Conservation (phyloP, 2,329 filamentous ascomycete species). For the Trichoderma atrobrunneum region DNA sequence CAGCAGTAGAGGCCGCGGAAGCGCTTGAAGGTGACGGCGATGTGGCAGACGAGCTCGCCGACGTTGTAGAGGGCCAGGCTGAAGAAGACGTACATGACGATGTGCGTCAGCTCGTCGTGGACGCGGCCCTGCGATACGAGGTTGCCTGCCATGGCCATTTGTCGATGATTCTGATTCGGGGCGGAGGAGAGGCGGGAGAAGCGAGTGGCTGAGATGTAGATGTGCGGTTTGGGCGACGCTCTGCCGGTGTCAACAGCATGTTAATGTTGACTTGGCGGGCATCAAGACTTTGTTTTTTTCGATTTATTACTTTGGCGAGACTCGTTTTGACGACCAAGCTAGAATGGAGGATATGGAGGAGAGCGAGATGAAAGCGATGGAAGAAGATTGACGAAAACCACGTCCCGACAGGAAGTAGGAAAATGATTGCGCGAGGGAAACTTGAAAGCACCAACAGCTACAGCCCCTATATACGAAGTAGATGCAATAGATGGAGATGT, state of each 20-base stretch:
- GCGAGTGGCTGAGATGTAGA: background rate
- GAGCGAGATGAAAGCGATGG: background rate
- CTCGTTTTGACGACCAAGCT: background rate
- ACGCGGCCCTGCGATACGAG: background rate
- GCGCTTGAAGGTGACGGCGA: constrained; percentile 45
- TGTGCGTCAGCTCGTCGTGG: background rate
- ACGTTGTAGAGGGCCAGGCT: constrained; percentile 20
- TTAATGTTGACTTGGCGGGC: background rate
- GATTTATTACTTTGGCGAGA: background rate
- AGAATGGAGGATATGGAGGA: background rate
- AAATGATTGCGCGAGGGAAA: background rate
- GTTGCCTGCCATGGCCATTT: background rate
- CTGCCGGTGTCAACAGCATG: constrained; percentile 6
- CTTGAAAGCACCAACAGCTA: background rate
- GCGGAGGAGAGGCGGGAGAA: background rate
- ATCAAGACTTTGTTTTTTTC: background rate
- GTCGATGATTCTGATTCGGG: background rate
- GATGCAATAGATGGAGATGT: background rate
- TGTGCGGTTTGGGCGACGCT: background rate
- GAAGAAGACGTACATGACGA: constrained; percentile 21
- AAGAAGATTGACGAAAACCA: background rate
- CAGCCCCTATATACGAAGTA: background rate
- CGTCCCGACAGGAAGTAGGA: background rate
- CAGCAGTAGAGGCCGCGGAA: constrained; percentile 37
- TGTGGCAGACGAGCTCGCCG: constrained; percentile 36